These are phyloP conservation scores for Thelonectria blattea DNA, from an alignment of 2,329 filamentous ascomycete species.

Conservation along the genomic window DNA sequence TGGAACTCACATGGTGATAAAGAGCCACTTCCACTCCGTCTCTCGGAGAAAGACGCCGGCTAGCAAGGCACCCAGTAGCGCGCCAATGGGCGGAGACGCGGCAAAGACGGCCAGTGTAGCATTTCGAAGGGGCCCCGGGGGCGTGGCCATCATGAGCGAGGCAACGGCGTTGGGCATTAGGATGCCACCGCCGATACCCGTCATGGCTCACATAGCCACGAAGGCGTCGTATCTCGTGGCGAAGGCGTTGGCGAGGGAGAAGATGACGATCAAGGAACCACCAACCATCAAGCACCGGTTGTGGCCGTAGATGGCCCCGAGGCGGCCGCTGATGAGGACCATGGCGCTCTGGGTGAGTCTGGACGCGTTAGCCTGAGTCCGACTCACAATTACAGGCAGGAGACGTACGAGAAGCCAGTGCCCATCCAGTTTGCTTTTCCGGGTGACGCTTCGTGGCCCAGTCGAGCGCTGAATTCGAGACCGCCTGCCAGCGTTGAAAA, in stretches of 20 bases:
- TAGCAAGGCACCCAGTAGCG: slow-evolving; percentile 48
- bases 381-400: too few species aligned
- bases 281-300: slow-evolving; percentile 50
- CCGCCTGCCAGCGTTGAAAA: too few species aligned
- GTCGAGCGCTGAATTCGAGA: too few species aligned
- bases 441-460: too few species aligned
- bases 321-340: slow-evolving; percentile 57
- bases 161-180: slow-evolving; percentile 60
- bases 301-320: slow-evolving; percentile 61
- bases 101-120: slow-evolving; percentile 25
- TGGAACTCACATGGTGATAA: slow-evolving; percentile 48
- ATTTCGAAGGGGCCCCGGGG: slow-evolving; percentile 47
- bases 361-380: too few species aligned
- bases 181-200: slow-evolving; percentile 55
- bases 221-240: slow-evolving; percentile 50
- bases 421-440: too few species aligned
- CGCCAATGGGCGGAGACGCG: slow-evolving; percentile 48
- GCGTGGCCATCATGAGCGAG: slow-evolving; percentile 54
- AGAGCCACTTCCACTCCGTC: slow-evolving; percentile 48
- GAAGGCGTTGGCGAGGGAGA: slow-evolving; percentile 52
- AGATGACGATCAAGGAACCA: slow-evolving; percentile 52
- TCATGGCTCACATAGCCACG: slow-evolving; percentile 51
- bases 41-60: slow-evolving; percentile 45
- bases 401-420: too few species aligned
- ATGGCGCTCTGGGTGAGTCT: slow-evolving; percentile 59